Base-by-base conservation (phyloP, 2,329 filamentous ascomycete genomes). In the Penicillium sp. region DNA sequence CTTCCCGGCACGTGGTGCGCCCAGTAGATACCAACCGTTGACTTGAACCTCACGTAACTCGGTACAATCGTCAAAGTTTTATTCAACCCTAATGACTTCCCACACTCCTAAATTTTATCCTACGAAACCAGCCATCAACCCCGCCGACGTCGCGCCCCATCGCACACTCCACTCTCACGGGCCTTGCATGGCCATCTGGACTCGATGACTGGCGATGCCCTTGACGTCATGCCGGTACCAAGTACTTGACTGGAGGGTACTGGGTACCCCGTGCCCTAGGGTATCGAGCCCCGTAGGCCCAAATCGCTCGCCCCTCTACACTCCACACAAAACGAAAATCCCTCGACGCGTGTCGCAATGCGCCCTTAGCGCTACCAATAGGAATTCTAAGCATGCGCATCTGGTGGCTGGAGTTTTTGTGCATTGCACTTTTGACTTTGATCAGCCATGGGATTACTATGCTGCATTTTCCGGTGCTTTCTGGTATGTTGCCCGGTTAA, bases 1-100 rank as follows among this genome's bases (percentile, higher is more conserved):
- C 49, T n/a, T 55, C 31, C 33, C 43, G 31, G 56, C 59, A 61
- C 59, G 59, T 61, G 59, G 48, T 55, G 9, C 26, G 13, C 29
- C 39, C 54, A 31, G 22, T 49, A 22, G 14, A 31, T 33, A n/a
- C 37, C 27, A 52, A 19, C 21, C 29, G 37, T 26, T 9, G 19
- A 53, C 50, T 37, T 27, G 3, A 13, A 21, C 49, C 3, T 19
- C 14, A n/a, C 5, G 49, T 51, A 35, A 29, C 13, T 33, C 9
- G 35, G 22, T 27, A 42, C 49, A 13, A n/a, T 43, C 33, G 21
- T 26, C 16, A 21, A n/a, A 13, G 24, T 51, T 22, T 22, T 27
- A 39, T 16, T 21, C 21, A 21, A 49, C 22, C 47, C 22, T 37
- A 14, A 19, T 31, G 26, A 11, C n/a, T n/a, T 31, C 45, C 24